Evolutionary conservation across 2,329 filamentous ascomycete species (phyloP).

Genomic region (Colletotrichum gloeosporioides): DNA sequence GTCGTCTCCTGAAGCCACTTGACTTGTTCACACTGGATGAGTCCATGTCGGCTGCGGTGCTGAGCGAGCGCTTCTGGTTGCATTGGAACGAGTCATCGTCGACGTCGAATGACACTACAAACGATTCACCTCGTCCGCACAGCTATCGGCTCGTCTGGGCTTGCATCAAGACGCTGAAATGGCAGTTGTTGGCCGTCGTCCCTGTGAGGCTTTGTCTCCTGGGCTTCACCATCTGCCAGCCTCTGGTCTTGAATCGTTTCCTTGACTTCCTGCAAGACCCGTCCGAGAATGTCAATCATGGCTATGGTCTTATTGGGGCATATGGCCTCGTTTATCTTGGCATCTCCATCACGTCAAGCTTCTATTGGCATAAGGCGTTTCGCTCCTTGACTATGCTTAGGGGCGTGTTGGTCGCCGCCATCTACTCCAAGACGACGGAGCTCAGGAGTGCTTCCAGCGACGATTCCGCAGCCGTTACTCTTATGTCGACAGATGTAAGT

Average conservation of each 20-base stretch:
- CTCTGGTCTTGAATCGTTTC: constrained; percentile 38
- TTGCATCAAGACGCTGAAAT: constrained; percentile 31
- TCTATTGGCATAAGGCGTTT: constrained; percentile 27
- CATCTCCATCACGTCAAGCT: constrained; percentile 37
- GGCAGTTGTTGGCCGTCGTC: constrained; percentile 34
- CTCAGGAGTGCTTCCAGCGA: constrained; percentile 23
- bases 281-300: constrained; percentile 30
- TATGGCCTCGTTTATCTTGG: constrained; percentile 46
- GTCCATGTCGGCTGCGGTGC: constrained; percentile 33
- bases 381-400: constrained; percentile 30
- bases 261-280: constrained; percentile 34
- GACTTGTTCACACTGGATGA: constrained; percentile 35
- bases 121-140: not conserved
- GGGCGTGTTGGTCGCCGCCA: constrained; percentile 28
- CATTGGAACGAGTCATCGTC: constrained; percentile 33
- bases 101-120: not conserved
- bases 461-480: constrained; percentile 27
- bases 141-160: constrained; percentile 29
- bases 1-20: constrained; percentile 34
- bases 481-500: constrained; percentile 35
- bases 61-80: constrained; percentile 35
- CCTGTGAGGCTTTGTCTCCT: constrained; percentile 36
- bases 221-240: constrained; percentile 41
- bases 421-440: constrained; percentile 29
- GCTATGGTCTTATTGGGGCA: constrained; percentile 46